Evolutionary conservation across 306 rosid genomes (phyloP), one percentile per base, ranked within the genome.

Genomic region (Hylodesmum podocarpum): DNA sequence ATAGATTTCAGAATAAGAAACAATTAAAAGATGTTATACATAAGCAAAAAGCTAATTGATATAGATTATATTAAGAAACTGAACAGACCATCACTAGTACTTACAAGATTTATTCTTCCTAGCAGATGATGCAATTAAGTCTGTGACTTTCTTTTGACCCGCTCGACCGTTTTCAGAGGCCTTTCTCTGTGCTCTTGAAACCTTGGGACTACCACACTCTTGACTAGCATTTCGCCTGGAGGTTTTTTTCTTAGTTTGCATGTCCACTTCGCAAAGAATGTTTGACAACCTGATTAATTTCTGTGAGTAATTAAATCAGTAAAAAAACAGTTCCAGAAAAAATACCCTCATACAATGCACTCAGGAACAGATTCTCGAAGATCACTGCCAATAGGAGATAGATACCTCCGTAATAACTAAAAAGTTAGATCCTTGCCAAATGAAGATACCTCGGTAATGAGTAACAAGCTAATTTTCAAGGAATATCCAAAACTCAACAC

Each of bases 231-330:
- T 72, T 85, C 87, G 82, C 78, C 88, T 85, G 16, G 79, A 72
- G 68, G 84, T 47, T 66, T 90, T 91, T 81, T 88, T 91, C 92
- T 85, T 91, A 22, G 91, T 88, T 83, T 86, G 97, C 98, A 94
- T 88, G 81, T 86, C 76, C 18, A 80, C 73, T 73, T 70, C 31
- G 44, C 54, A 34, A 66, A 44, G 59, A 72, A 82, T 25, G 54
- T 12, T 47, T 53, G n/a, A 14, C 58, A 0, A 43, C 62, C 77
- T 21, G 31, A 50, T 79, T 69, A 19, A 63, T 33, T 83, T 71
- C 14, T 22, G 83, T 40, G 51, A 62, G 73, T 67, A 44, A 31
- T 77, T 46, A 49, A 77, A 76, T 62, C 67, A 64, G 58, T 24
- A 80, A 81, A 80, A 79, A 72, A 21, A 65, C 25, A 24, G 70